Base-by-base conservation (phyloP, 2,329 filamentous ascomycete genomes). In the Fusarium musae region DNA sequence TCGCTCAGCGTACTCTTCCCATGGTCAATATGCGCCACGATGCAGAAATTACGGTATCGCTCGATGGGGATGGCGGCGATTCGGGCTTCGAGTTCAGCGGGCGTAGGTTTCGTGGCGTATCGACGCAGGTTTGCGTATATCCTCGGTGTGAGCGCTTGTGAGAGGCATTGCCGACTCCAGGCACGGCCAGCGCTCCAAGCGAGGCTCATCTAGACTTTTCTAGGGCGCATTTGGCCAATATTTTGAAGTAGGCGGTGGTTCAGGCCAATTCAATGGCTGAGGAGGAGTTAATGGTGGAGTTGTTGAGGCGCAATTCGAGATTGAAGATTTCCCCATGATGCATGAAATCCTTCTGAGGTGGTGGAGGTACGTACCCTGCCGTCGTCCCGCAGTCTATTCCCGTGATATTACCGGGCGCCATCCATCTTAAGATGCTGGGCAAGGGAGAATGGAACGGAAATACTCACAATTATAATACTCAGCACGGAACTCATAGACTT, bases 11-110 rank as follows among this genome's bases (percentile, higher is more conserved):
- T 99, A 80, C 93, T 97, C 84, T 99, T 99, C 78, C 96, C 96
- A 90, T 99, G 96, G 82, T 99, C 96, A 80, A 99, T 97, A 82
- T 99, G 96, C 15, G 96, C 96, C 58, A 99, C 96, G 79, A 99
- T 98, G 83, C 96, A 99, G 82, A 99, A 99, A 83, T 99, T 99
- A 72, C 96, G 92, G 76, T 91, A 96, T 26, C 93, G 89, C 64
- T 93, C 90, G 78, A 95, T 92, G 5, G 93, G 93, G 61, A 96
- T 95, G 10, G 89, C 90, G 21, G 90, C 86, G 68, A 96, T 95
- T 73, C 90, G 88, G 17, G 77, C 77, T 43, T 84, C 82, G 40
- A 84, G 79, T 60, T 83, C 77, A 10, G 78, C 68, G 8, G 82
- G 77, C 13, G 79, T 77, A 9, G 79, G 62, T 57, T 83, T 84